A percentile compares a stretch with the other conserved stretches of the same genome.
phyloP scores from a whole-genome alignment of 1,284 basidiomycete genomes.

The Ustilago sp. region DNA sequence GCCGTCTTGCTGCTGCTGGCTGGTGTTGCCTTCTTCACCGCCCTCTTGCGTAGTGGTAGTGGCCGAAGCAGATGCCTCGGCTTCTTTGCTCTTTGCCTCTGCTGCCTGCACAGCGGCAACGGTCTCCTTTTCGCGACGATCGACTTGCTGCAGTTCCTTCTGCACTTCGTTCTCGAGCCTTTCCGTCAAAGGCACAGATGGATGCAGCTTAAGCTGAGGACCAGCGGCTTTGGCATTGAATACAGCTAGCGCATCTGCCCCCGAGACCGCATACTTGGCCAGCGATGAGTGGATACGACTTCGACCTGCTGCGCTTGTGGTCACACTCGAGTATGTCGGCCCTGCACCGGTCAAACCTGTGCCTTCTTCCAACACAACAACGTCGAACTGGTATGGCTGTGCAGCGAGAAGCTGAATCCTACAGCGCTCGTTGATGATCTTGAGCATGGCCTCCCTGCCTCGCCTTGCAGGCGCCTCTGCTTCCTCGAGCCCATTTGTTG shows the following conservation, averaged over 20 bases:
- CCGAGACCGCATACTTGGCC: conserved; percentile 54
- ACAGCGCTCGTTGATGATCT: conserved; percentile 92
- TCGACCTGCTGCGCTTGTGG: conserved; percentile 24
- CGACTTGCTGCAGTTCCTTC: conserved; percentile 58
- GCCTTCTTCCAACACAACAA: conserved; percentile 64
- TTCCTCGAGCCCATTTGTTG: conserved; percentile 81
- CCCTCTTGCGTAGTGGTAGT: conserved; percentile 9
- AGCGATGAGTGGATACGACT: conserved; percentile 48
- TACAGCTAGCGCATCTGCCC: conserved; percentile 63
- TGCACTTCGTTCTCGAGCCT: conserved; percentile 63
- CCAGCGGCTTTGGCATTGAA: conserved; percentile 65
- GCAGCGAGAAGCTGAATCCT: conserved; percentile 77
- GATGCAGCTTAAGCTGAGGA: conserved; percentile 66
- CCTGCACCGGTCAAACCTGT: conserved; percentile 67
- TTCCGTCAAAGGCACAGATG: conserved; percentile 61
- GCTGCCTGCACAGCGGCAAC: conserved; percentile 40
- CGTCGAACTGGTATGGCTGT: conserved; percentile 62
- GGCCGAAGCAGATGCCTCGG: conserved; percentile 20
- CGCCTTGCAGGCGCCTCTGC: conserved; percentile 69
- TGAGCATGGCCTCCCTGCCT: conserved; percentile 81
- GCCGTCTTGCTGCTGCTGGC: conserved; percentile 33
- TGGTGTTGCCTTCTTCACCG: conserved; percentile 7
- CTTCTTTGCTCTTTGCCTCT: conserved; percentile 34
- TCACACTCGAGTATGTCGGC: conserved; percentile 48
- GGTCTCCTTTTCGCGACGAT: conserved; percentile 44